Evolutionary conservation across 2,329 filamentous ascomycete species (phyloP), one percentile per base, ranked within the genome.

Genomic region (Hymenoscyphus occultus): DNA sequence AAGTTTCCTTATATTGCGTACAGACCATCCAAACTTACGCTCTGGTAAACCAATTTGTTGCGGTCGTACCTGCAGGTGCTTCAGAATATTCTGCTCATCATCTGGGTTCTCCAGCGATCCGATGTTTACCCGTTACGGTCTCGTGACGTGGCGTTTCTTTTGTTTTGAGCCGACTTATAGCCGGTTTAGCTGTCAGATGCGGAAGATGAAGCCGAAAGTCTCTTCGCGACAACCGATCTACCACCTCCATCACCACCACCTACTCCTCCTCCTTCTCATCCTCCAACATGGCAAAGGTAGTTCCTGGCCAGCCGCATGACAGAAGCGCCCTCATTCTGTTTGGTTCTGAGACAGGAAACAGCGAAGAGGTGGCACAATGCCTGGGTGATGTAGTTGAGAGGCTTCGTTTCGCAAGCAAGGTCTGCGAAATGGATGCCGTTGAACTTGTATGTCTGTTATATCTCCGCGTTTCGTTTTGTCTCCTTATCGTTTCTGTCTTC

Each of bases 271-370:
- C 28, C 28, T 28, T 28, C 28, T 28, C 28, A 28, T 28, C 28
- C 28, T 28, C 45, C 60, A 68, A 62, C 51, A 72, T 73, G 69
- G 60, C 68, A 28, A 61, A 67, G 32, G 57, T 59, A 45, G 48
- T 65, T 14, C 62, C 62, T 45, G 70, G 69, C 28, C 71, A 72
- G 58, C 69, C 62, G 39, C 73, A 74, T 70, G 71, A 73, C 57
- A 72, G 84, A 71, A 83, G 80, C 54, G 86, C 84, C 61, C 84
- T 96, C 70, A 83, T 99, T 65, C 83, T 96, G 40, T 99, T 97
- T 78, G 95, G 92, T 63, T 96, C 94, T 48, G 95, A 99, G 80
- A 98, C 93, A 28, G 95, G 95, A 64, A 97, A 95, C 74, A 90
- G 92, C 63, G 91, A 97, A 77, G 94, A 98, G 78, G 86, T 94